Conservation (phyloP, 768 basidiomycete genomes). For the Vishniacozyma victoriae region DNA sequence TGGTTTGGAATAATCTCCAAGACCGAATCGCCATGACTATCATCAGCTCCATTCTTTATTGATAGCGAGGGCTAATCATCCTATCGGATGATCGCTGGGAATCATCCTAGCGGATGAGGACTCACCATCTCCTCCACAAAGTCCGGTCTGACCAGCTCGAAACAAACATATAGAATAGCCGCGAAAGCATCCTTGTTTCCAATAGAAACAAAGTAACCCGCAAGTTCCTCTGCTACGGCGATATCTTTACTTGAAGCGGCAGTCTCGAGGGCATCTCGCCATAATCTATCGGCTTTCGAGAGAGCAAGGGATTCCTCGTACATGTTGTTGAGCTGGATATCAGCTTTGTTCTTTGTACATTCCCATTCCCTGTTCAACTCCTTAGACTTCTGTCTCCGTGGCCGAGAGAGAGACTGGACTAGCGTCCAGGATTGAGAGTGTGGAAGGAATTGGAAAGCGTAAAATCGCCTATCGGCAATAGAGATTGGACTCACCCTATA, state of each 20-base stretch:
- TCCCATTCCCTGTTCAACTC: too few relatives aligned
- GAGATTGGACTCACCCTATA: conserved; percentile 64
- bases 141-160: conserved; percentile 89
- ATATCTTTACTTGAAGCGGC: conserved; percentile 76
- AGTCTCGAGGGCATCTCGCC: conserved; percentile 93
- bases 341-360: neutral
- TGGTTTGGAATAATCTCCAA: conserved; percentile 97
- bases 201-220: conserved; percentile 95
- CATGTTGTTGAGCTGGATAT: conserved; percentile 72
- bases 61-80: too few relatives aligned
- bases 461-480: neutral
- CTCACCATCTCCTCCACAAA: conserved; percentile 73
- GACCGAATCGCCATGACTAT: conserved; percentile 82
- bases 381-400: too few relatives aligned
- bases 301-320: conserved; percentile 96
- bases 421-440: too few relatives aligned
- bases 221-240: conserved; percentile 87
- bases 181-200: conserved; percentile 98
- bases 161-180: conserved; percentile 81
- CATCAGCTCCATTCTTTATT: conserved; percentile 1
- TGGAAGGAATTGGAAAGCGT: too few relatives aligned
- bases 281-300: conserved; percentile 92
- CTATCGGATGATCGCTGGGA: neutral
- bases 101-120: neutral
- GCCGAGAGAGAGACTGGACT: too few relatives aligned